Conservation (phyloP, 2,329 filamentous ascomycete species). For the Neocucurbitaria cava region DNA sequence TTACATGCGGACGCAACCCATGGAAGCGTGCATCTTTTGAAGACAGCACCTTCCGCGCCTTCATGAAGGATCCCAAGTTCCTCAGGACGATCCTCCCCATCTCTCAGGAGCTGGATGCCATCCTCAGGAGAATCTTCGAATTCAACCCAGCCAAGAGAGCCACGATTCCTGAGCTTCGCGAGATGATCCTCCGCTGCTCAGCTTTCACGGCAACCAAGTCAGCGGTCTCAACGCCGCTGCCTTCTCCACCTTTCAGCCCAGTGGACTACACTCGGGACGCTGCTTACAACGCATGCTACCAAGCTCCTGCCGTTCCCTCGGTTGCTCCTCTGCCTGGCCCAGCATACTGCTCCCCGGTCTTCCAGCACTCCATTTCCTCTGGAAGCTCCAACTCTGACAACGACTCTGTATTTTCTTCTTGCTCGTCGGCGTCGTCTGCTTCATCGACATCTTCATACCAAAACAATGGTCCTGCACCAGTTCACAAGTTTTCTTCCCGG, state of each 20-base stretch:
- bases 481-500: conserved; percentile 37
- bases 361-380: conserved; percentile 44
- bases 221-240: conserved; percentile 50
- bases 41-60: conserved; percentile 94
- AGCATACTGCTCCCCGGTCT: conserved; percentile 35
- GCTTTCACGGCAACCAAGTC: conserved; percentile 68
- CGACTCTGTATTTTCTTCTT: conserved; percentile 50
- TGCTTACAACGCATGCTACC: conserved; percentile 41
- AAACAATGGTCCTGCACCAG: conserved; percentile 31
- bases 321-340: conserved; percentile 42
- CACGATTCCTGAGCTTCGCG: conserved; percentile 78
- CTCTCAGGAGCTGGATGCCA: conserved; percentile 86
- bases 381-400: conserved; percentile 50
- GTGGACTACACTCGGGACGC: conserved; percentile 44
- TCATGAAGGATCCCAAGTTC: conserved; percentile 83
- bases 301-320: conserved; percentile 34
- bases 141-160: conserved; percentile 83
- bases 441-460: conserved; percentile 47
- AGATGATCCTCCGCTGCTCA: conserved; percentile 77
- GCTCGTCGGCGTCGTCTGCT: conserved; percentile 46
- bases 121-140: conserved; percentile 87
- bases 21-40: conserved; percentile 96
- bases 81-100: conserved; percentile 91
- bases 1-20: conserved; percentile 96
- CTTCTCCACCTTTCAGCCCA: conserved; percentile 54